phyloP scores from a whole-genome alignment of 768 basidiomycete genomes.

The Hericium alpestre region DNA sequence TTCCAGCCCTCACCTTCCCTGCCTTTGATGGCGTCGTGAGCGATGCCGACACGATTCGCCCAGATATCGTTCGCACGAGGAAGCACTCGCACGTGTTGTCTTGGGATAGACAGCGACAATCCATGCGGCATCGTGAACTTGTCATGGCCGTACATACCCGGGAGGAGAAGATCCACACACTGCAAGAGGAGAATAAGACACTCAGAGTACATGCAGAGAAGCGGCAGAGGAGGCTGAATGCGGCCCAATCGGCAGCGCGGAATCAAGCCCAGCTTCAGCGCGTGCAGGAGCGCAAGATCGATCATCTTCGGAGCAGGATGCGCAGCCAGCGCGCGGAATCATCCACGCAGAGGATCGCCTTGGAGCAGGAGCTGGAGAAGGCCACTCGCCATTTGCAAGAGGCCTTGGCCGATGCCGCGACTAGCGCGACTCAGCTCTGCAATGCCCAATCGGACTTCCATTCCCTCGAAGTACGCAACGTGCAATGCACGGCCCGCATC shows the following conservation, averaged over 20 bases:
- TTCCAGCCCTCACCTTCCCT: too few relatives aligned
- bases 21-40: too few relatives aligned
- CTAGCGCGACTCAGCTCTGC: neutral
- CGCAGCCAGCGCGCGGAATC: constrained; percentile 4
- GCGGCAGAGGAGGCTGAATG: constrained; percentile 7
- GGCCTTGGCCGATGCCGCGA: constrained; percentile 2
- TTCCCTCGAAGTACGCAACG: neutral
- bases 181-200: constrained; percentile 5
- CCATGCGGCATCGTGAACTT: constrained; percentile 9
- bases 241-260: constrained; percentile 7
- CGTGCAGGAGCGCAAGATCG: constrained; percentile 12
- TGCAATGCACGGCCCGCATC: constrained; percentile 3
- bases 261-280: constrained; percentile 7
- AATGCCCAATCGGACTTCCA: neutral
- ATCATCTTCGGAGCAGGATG: constrained; percentile 9
- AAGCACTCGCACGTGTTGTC: constrained; percentile 3
- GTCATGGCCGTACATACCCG: constrained; percentile 9
- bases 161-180: constrained; percentile 7
- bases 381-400: neutral
- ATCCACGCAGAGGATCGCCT: constrained; percentile 3
- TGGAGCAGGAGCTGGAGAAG: constrained; percentile 6
- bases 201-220: constrained; percentile 9
- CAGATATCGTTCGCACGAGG: neutral
- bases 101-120: constrained; percentile 6
- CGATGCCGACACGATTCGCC: neutral